A percentile compares a stretch with the other conserved stretches of the same genome.
These are phyloP conservation scores for Hibiscus tridactylites DNA, from an alignment of 345 rosid genomes.

Conservation along the genomic window DNA sequence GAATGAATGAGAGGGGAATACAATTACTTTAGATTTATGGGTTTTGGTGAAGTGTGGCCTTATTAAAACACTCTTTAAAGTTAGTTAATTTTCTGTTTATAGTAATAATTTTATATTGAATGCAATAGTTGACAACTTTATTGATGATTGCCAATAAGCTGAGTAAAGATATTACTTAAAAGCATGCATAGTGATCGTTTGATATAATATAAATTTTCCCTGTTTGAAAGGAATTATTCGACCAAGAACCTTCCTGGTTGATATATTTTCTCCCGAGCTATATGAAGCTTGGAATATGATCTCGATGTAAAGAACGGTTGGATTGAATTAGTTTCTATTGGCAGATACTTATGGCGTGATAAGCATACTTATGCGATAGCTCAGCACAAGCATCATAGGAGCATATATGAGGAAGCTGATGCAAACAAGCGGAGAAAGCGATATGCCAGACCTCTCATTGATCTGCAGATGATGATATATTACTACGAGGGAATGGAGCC, in stretches of 20 bases:
- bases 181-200: neutral
- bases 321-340: conserved; percentile 5
- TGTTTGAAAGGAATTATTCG: neutral
- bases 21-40: neutral
- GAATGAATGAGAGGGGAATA: neutral
- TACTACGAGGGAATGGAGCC: conserved; percentile 80
- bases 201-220: neutral
- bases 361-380: conserved; percentile 88
- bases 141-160: neutral
- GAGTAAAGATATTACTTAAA: neutral
- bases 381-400: conserved; percentile 84
- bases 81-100: neutral
- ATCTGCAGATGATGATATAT: conserved; percentile 96
- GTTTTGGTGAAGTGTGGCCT: neutral
- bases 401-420: conserved; percentile 92
- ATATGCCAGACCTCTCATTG: conserved; percentile 87
- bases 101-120: neutral
- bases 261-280: neutral
- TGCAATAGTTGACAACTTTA: neutral
- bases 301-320: neutral
- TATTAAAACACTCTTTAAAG: neutral
- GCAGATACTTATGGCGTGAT: conserved; percentile 89
- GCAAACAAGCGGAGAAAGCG: conserved; percentile 91
- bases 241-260: neutral
- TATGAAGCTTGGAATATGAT: neutral